Percentiles rank a stretch among this genome's conserved stretches.
Evolutionary conservation across 2,329 filamentous ascomycete species (phyloP).

Genomic region (Aspergillus pseudoviridinutans): DNA sequence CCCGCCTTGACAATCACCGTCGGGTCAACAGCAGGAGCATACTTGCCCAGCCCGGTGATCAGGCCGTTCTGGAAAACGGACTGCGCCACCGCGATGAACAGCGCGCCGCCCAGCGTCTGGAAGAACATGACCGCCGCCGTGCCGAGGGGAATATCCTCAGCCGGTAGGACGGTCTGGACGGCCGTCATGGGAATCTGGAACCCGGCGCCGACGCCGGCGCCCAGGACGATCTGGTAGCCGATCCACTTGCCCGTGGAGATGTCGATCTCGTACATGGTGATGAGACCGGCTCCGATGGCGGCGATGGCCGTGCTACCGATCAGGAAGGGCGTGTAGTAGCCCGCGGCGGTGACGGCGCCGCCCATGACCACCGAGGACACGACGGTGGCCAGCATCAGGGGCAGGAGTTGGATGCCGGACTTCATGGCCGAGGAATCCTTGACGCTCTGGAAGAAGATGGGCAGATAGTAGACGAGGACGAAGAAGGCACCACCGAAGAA

Average conservation of each 20-base stretch:
- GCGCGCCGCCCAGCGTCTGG: constrained; percentile 36
- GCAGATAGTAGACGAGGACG: constrained; percentile 40
- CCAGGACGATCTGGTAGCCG: constrained; percentile 34
- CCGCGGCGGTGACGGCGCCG: constrained; percentile 27
- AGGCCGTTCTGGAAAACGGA: constrained; percentile 50
- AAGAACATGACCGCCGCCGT: constrained; percentile 36
- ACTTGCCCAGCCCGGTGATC: constrained; percentile 26
- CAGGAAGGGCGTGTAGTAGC: constrained; percentile 42
- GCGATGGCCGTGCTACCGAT: constrained; percentile 32
- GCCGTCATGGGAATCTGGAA: constrained; percentile 37
- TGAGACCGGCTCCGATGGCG: constrained; percentile 39
- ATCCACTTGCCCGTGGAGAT: constrained; percentile 37
- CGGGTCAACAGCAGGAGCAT: constrained; percentile 4
- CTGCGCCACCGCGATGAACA: constrained; percentile 52
- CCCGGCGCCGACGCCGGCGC: constrained; percentile 33
- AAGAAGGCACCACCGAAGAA: constrained; percentile 38
- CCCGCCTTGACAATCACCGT: constrained; percentile 14
- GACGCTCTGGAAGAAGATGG: constrained; percentile 48
- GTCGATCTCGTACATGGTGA: constrained; percentile 36
- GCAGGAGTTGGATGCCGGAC: constrained; percentile 43
- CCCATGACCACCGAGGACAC: constrained; percentile 33
- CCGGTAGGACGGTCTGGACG: constrained; percentile 31
- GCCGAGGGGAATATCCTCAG: constrained; percentile 32
- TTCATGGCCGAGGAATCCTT: constrained; percentile 40
- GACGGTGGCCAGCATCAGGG: constrained; percentile 36